A percentile compares a stretch with the other conserved stretches of the same genome.
These are phyloP conservation scores for Plasmodium ovale DNA, from an alignment of 169 alveolate species.

Conservation along the genomic window DNA sequence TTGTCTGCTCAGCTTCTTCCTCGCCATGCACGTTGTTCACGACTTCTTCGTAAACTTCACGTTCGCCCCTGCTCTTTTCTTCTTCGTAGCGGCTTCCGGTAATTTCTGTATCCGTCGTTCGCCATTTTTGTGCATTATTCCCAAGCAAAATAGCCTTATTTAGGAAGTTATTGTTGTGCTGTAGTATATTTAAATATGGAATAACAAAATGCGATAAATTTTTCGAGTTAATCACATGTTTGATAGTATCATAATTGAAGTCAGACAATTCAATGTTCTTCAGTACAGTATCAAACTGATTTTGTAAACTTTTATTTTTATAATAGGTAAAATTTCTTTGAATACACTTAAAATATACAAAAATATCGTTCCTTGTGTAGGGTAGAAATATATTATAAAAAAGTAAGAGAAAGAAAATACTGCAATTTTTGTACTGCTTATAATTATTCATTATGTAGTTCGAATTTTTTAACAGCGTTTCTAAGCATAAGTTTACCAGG, in stretches of 20 bases:
- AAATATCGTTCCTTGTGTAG: conserved; percentile 35
- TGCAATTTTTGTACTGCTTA: conserved; percentile 69
- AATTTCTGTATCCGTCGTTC: neutral
- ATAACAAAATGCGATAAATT: conserved; percentile 27
- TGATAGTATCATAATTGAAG: conserved; percentile 27
- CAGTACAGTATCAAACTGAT: conserved; percentile 24
- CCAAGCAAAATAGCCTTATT: conserved; percentile 36
- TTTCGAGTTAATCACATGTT: conserved; percentile 20
- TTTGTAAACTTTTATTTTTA: conserved; percentile 5
- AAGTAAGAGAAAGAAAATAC: conserved; percentile 47
- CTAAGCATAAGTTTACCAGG: conserved; percentile 46
- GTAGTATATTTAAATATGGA: conserved; percentile 55
- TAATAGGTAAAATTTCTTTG: conserved; percentile 25
- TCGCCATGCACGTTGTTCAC: neutral
- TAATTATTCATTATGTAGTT: conserved; percentile 65
- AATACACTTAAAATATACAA: conserved; percentile 34
- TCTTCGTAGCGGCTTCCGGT: neutral
- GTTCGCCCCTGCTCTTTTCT: neutral
- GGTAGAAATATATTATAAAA: conserved; percentile 67
- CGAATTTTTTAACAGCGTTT: conserved; percentile 54
- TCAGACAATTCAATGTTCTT: conserved; percentile 49
- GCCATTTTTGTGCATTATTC: neutral
- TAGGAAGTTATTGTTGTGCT: conserved; percentile 45
- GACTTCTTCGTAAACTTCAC: neutral
- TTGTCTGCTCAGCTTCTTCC: neutral